A percentile compares a stretch with the other conserved stretches of the same genome.
Conservation (phyloP, 1,284 basidiomycete genomes). For the Irpex sp. region DNA sequence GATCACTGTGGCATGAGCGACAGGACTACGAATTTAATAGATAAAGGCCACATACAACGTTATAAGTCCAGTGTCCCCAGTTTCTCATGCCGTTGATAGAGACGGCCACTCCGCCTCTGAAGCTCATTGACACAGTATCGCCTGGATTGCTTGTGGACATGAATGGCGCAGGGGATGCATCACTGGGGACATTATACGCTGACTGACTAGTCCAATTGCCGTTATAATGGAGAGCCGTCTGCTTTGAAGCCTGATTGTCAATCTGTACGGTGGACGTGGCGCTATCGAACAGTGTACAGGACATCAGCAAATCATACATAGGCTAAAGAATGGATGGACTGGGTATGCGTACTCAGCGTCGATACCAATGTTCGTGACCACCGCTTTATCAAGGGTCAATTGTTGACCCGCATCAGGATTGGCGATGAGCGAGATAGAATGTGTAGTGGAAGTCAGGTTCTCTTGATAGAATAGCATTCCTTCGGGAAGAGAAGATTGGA, state of each 20-base stretch:
- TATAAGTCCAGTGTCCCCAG: constrained; percentile 14
- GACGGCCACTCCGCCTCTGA: constrained; percentile 9
- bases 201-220: constrained; percentile 5
- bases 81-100: constrained; percentile 8
- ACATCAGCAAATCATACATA: too few species aligned
- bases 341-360: constrained; percentile 1
- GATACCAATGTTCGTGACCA: constrained; percentile 7
- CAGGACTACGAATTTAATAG: not conserved
- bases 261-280: not conserved
- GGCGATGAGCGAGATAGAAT: constrained; percentile 9
- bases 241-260: constrained; percentile 5
- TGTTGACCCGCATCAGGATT: not conserved
- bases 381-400: constrained; percentile 7
- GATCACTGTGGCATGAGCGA: not conserved
- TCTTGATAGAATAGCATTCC: constrained; percentile 9
- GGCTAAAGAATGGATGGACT: too few species aligned
- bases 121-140: constrained; percentile 6
- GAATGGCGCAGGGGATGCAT: constrained; percentile 1
- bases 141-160: not conserved
- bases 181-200: constrained; percentile 7
- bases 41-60: constrained; percentile 5
- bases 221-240: constrained; percentile 6
- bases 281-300: too few species aligned
- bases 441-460: not conserved
- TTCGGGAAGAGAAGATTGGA: not conserved